Evolutionary conservation across 83 land plant genomes (phyloP).

Genomic region (Larix sibirica): DNA sequence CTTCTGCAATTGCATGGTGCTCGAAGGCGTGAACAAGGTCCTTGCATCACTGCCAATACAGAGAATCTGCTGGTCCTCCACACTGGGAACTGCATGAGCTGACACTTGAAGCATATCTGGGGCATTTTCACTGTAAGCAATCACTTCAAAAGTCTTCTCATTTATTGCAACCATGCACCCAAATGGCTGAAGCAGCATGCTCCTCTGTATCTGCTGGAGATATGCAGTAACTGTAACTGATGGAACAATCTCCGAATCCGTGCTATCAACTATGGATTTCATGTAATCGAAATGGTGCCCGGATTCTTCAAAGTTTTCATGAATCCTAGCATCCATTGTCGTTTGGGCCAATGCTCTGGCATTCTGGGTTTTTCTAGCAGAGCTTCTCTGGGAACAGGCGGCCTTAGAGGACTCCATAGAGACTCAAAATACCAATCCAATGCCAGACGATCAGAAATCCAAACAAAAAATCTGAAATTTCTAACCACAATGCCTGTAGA

Average conservation of each 20-base stretch:
- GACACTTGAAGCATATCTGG: slow-evolving; percentile 86
- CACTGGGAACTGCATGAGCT: slow-evolving; percentile 84
- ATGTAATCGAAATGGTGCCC: slow-evolving; percentile 87
- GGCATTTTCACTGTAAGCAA: slow-evolving; percentile 95
- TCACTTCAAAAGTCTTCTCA: slow-evolving; percentile 75
- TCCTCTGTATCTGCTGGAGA: slow-evolving; percentile 92
- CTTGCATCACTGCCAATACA: slow-evolving; percentile 83
- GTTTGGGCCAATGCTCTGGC: slow-evolving; percentile 84
- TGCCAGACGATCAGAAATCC: too few relatives aligned
- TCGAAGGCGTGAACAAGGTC: slow-evolving; percentile 70
- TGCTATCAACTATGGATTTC: slow-evolving; percentile 45
- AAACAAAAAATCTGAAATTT: too few relatives aligned
- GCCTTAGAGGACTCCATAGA: slow-evolving; percentile 41
- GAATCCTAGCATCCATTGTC: slow-evolving; percentile 84
- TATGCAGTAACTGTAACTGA: slow-evolving; percentile 81
- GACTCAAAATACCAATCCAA: too few relatives aligned
- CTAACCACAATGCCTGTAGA: too few relatives aligned
- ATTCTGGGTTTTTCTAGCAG: slow-evolving; percentile 38
- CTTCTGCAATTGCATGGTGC: slow-evolving; percentile 62
- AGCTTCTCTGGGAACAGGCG: slow-evolving; percentile 36
- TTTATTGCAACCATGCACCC: slow-evolving; percentile 92
- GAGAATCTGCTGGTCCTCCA: slow-evolving; percentile 63
- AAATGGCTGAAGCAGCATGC: slow-evolving; percentile 86
- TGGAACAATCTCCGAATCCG: slow-evolving; percentile 16
- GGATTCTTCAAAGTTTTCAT: slow-evolving; percentile 77